phyloP scores from a whole-genome alignment of 2,329 filamentous ascomycete species.

The Colletotrichum costaricense region DNA sequence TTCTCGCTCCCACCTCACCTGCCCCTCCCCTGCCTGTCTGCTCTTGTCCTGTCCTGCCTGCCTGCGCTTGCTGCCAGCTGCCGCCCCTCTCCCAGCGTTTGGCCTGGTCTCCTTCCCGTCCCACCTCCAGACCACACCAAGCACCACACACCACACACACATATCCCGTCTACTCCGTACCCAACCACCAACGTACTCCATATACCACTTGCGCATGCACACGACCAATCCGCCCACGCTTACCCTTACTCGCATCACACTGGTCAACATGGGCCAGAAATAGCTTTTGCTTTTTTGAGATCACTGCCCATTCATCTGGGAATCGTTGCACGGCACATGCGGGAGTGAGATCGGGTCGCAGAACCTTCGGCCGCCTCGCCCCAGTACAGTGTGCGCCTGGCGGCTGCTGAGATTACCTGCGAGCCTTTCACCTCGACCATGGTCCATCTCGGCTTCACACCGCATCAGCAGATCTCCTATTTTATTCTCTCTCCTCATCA shows the following conservation, averaged over 20 bases:
- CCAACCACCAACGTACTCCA: not conserved
- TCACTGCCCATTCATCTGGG: constrained; percentile 25
- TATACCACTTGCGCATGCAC: not conserved
- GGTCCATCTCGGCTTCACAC: not conserved
- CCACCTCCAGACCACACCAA: constrained; percentile 22
- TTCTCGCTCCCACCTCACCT: constrained; percentile 6
- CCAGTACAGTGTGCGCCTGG: constrained; percentile 16
- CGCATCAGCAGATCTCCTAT: not conserved
- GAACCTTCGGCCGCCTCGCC: constrained; percentile 27
- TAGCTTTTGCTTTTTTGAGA: constrained; percentile 26
- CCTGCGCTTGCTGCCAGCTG: not conserved
- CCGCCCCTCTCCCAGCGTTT: constrained; percentile 15
- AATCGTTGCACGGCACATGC: constrained; percentile 31
- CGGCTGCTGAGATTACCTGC: constrained; percentile 34
- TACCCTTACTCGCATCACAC: not conserved
- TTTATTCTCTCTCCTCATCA: no score
- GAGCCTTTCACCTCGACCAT: constrained; percentile 20
- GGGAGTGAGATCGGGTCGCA: constrained; percentile 36
- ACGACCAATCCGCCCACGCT: not conserved
- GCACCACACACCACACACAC: constrained; percentile 1
- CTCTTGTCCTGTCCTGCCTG: not conserved
- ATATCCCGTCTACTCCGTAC: not conserved
- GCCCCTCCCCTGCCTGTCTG: not conserved
- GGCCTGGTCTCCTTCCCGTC: constrained; percentile 27
- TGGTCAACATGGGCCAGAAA: constrained; percentile 28